Base-by-base conservation (phyloP, 192 early-diverging fungal species). In the Rhizoclosmatium globosum region DNA sequence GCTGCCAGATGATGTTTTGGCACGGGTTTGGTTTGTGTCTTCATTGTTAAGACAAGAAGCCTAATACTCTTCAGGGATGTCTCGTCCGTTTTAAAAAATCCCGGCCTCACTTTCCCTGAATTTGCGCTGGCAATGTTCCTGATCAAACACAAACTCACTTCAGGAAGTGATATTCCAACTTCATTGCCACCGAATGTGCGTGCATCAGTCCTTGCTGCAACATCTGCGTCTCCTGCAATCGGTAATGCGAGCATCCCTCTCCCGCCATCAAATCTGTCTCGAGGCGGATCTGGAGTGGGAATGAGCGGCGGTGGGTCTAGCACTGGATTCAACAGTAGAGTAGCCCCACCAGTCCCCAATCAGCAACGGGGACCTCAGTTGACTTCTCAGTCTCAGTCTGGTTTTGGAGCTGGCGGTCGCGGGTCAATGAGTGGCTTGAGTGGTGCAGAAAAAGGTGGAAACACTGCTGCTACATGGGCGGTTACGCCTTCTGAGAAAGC, bases 61-160 rank as follows among this genome's bases (percentile, higher is more conserved):
- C 6, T 7, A 62, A 9, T 62, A 11, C 21, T 19, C 2, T 61
- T 13, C 47, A 84, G 84, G 85, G 75, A 77, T 56, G 74, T 87
- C n/a, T 82, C 70, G 13, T 83, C 87, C 19, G 77, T 82, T 9
- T 47, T 67, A 39, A 73, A 45, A 39, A 78, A 78, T 47, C 74
- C 79, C 3, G 50, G 73, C 9, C 75, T 89, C 23, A 84, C 82
- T 11, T 85, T 85, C 77, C 83, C 87, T 15, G 87, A 89, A 78
- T 87, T 89, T 72, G 64, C 70, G 21, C 17, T 89, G 19, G 85
- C 85, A 17, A 86, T 89, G 86, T 81, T 84, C 69, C 74, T 89
- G 50, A 80, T 85, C 48, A 84, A 81, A 50, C 68, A 83, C 19
- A 76, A 76, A 6, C 21, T 79, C 3, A 71, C 61, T 19, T 47